Percentiles rank a stretch among this genome's conserved stretches.
These are phyloP conservation scores for Phaseolus coccineus DNA, from an alignment of 331 rosid species.

Conservation along the genomic window DNA sequence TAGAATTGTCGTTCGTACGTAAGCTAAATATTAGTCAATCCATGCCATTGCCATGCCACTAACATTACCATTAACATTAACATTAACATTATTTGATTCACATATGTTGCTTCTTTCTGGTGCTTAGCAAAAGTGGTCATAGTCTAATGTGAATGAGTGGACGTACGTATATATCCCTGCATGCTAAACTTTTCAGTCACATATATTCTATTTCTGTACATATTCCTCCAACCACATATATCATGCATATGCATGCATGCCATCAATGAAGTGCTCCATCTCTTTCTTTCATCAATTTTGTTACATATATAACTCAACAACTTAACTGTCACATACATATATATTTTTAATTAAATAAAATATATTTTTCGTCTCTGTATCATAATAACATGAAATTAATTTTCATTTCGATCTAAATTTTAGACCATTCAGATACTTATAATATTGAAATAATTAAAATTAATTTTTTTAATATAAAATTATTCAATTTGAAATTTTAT, in stretches of 20 bases:
- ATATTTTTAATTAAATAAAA: no score
- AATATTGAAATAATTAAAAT: no score
- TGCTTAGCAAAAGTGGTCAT: constrained; percentile 24
- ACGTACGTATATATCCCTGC: constrained; percentile 33
- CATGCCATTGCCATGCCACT: constrained; percentile 10
- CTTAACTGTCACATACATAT: no score
- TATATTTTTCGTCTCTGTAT: no score
- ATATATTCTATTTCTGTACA: constrained; percentile 33
- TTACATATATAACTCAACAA: no score
- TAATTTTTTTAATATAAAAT: no score
- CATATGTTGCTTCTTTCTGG: constrained; percentile 28
- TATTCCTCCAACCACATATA: constrained; percentile 24
- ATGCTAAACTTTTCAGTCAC: constrained; percentile 46
- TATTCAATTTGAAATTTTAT: no score
- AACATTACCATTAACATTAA: background rate
- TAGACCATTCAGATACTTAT: no score
- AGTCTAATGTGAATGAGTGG: constrained; percentile 43
- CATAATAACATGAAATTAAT: no score
- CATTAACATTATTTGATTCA: background rate
- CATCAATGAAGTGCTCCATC: no score
- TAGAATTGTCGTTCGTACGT: constrained; percentile 49
- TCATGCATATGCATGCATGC: no score
- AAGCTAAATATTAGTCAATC: constrained; percentile 21
- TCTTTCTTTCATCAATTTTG: background rate
- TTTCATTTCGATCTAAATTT: no score